Base-by-base conservation (phyloP, 1,284 basidiomycete species). In the Ceratobasidium sp. region DNA sequence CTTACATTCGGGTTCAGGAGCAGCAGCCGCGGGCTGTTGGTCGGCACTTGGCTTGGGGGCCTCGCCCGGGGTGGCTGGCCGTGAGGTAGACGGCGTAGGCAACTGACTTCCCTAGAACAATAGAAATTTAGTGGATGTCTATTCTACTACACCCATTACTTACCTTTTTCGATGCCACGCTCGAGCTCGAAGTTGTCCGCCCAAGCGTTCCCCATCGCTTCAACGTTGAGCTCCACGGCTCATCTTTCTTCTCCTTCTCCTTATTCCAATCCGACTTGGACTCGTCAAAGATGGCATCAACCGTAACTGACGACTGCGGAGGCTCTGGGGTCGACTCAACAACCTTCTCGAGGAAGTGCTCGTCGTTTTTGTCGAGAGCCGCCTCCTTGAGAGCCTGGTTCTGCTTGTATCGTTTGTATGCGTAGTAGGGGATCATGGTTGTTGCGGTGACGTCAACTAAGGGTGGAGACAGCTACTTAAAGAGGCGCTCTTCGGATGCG, bases 321-420 rank as follows among this genome's bases (percentile, higher is more conserved):
- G 47, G 69, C 21, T 55, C 55, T 9, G 69, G 69, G 4, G 69
- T 49, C 32, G 46, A 63, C 30, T 72, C 50, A 9, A 64, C 59
- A 1, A 55, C 59, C 18, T 72, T 52, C 30, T 61, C 43, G 6
- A 72, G 44, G 21, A 63, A 72, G 50, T 62, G 35, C 28, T 72
- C 71, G 26, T 72, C 59, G 35, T 64, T 72, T 50, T 72, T 62
- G 71, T 72, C 71, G 1, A 72, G 41, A 6, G 62, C 71, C 18
- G 59, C 41, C 23, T 72, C 59, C 30, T 64, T 55, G 11, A 63
- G 41, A 32, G 71, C 71, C 38, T 72, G 71, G 23, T 72, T 63
- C 23, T 72, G n/a, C 50, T 64, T 72, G 59, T 72, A 72, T 62
- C 52, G 30, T 52, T 72, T 72, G 54, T 72, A 72, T 49, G 59